phyloP scores from a whole-genome alignment of 2,329 filamentous ascomycete genomes.

The Penicillium sclerotiorum region DNA sequence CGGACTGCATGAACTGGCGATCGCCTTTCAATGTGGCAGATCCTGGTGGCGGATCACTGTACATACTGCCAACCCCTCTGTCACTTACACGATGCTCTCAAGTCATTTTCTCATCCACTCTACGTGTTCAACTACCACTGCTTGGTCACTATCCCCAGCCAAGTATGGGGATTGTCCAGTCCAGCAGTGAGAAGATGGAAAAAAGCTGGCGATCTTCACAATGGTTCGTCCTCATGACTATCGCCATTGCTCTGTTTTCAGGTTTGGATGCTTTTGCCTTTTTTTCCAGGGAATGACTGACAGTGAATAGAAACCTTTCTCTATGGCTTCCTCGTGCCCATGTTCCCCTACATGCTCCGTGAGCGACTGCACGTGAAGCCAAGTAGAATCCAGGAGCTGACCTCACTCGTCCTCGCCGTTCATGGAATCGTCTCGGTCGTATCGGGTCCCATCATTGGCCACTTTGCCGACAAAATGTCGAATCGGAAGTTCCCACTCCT shows the following conservation, averaged over 20 bases:
- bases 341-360: constrained; percentile 27
- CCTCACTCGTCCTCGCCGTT: constrained; percentile 17
- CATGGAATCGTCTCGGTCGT: constrained; percentile 21
- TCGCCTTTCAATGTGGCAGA: no score
- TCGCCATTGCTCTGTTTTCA: constrained; percentile 4
- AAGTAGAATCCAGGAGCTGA: constrained; percentile 18
- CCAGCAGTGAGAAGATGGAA: no score
- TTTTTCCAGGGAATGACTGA: background rate
- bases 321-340: constrained; percentile 27
- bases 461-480: constrained; percentile 13
- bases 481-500: constrained; percentile 15
- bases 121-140: no score
- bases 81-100: no score
- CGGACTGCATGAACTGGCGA: no score
- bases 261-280: background rate
- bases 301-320: constrained; percentile 23
- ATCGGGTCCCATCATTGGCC: constrained; percentile 13
- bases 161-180: no score
- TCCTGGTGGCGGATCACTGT: no score
- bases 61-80: no score
- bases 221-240: background rate
- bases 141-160: no score
- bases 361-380: constrained; percentile 21
- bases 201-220: background rate
- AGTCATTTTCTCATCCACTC: no score